Evolutionary conservation across 352 stramenopile species (phyloP), one percentile per base, ranked within the genome.

Genomic region (Blastocystis sp.): DNA sequence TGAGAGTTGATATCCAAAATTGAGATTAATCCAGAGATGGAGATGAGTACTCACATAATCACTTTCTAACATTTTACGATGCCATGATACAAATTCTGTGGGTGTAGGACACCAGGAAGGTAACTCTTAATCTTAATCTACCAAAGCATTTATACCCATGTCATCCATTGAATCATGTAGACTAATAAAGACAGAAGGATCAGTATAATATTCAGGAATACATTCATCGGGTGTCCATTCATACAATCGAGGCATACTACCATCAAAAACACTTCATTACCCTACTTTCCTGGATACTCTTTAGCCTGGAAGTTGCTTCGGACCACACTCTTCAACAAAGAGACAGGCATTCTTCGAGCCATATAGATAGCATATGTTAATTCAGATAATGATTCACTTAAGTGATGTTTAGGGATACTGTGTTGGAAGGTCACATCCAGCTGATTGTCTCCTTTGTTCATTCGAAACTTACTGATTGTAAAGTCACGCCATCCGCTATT

Each of bases 301-400:
- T 95, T 94, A 4, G 95, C 90, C 84, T 98, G 93, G 80, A 98
- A 98, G 75, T 96, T 95, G 6, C 93, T 92, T 53, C 96, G 92
- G 0, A 98, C 96, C 1, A 97, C 93, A 37, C 92, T 90, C 0
- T 91, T 90, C 9, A 98, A 92, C 51, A 97, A 89, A 30, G 91
- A 24, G 89, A 97, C 93, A 0, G 95, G 95, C 3, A 95, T 95
- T 1, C 93, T 92, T n/a, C 96, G 91, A 6, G 95, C 95, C 90
- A 96, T 92, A 90, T 98, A 98, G 64, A 98, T 97, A 81, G 95
- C 96, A 89, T 96, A 97, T 2, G 96, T 98, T 48, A 98, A 93
- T 91, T 98, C 95, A 6, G 93, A 97, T 11, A 98, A 94, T 90
- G 91, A 96, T 90, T 98, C 96, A 0, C 95, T 95, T 30, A 98